These are phyloP conservation scores for Zygnema cylindricum DNA, from an alignment of 139 green algal species.

Conservation along the genomic window DNA sequence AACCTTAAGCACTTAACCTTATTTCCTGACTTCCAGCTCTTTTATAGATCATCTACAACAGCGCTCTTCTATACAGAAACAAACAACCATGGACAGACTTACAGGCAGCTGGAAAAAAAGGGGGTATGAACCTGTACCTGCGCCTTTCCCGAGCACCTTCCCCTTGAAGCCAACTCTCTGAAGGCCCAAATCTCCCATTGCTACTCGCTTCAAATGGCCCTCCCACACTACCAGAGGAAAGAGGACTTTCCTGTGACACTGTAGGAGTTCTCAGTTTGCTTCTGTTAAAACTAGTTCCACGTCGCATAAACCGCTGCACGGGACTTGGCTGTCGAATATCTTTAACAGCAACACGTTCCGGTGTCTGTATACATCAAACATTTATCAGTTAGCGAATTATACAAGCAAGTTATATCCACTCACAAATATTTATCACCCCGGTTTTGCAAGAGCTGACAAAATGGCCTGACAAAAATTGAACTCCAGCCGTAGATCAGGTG, in stretches of 20 bases:
- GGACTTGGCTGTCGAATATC: background rate
- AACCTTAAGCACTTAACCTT: too few species aligned
- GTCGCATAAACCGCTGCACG: background rate
- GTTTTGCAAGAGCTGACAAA: too few species aligned
- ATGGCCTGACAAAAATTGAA: too few species aligned
- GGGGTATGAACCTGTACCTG: background rate
- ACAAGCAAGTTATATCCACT: too few species aligned
- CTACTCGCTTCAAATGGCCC: background rate
- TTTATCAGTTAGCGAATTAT: too few species aligned
- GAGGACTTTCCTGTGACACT: background rate
- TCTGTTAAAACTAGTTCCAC: background rate
- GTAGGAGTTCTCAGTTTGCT: background rate
- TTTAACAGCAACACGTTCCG: background rate
- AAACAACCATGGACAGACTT: background rate
- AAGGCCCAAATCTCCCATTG: background rate
- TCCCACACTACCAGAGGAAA: background rate
- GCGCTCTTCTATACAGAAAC: too few species aligned
- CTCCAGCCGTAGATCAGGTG: too few species aligned
- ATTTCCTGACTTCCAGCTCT: too few species aligned
- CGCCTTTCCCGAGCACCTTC: background rate
- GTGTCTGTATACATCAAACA: background rate
- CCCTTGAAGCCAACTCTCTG: background rate
- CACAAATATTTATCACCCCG: too few species aligned
- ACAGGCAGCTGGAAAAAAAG: slow-evolving; percentile 9
- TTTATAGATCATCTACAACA: too few species aligned